Evolutionary conservation across 2,329 filamentous ascomycete genomes (phyloP), one percentile per base, ranked within the genome.

Genomic region (Penicillium capsulatum): DNA sequence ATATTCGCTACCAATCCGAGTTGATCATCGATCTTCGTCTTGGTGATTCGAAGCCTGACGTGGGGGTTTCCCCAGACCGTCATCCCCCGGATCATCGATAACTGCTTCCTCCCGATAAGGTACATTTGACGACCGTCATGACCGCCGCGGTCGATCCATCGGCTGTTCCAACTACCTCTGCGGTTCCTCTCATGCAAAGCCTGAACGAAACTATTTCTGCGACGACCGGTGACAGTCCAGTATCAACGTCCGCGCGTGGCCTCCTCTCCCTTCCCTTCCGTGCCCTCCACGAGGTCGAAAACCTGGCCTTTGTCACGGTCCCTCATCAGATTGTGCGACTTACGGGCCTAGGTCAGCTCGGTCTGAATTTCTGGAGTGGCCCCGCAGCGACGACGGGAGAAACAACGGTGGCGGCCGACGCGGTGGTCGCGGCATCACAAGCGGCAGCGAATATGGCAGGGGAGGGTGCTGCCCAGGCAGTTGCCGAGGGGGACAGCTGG

Each of bases 371-470:
- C 5, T 53, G 55, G 54, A 42, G 48, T n/a, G 36, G 47, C 16
- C 44, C 49, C 17, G 43, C 47, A 20, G 4, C 41, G 28, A 33
- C 47, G 27, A 26, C 36, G 2, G 36, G 37, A n/a, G 51, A 42
- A 10, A 40, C 48, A 14, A 59, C 53, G 3, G 32, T 50, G 15
- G 57, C 47, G 24, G 63, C 63, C 16, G 67, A 69, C 7, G 69
- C 70, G 14, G 70, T 71, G 30, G 62, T 58, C 14, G 61, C 60
- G 2, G 59, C 60, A 26, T 66, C 64, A 2, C 63, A 63, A 20
- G 59, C 54, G 24, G 64, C 64, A 2, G 62, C 60, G 17, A 63
- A 56, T 14, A 59, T 51, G 26, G 54, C 56, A 7, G 59, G 51
- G 28, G 62, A 57, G 40, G 63, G 47, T 30, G 54, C 59, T 10